phyloP scores from a whole-genome alignment of 345 rosid species.

The Clarkia xantiana region DNA sequence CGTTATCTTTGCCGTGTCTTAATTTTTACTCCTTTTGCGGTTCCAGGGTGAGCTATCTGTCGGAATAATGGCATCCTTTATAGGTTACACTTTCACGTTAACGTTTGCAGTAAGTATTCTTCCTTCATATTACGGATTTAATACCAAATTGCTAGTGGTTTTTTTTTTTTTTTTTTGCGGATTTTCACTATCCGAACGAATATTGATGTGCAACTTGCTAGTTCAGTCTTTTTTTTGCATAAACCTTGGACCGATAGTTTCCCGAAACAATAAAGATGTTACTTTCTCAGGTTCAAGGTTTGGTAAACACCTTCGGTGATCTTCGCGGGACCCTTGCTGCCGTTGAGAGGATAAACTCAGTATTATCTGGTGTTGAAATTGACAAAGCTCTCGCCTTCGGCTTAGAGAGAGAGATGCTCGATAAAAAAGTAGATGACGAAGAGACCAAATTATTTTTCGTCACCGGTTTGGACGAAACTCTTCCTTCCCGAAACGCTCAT shows the following conservation, averaged over 20 bases:
- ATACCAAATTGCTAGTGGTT: too few relatives aligned
- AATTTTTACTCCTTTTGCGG: conserved; percentile 6
- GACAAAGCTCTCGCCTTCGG: conserved; percentile 91
- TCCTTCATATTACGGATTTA: neutral
- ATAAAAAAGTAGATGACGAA: conserved; percentile 37
- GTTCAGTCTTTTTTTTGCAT: too few relatives aligned
- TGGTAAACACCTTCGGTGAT: conserved; percentile 91
- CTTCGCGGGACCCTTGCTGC: conserved; percentile 85
- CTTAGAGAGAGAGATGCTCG: conserved; percentile 64
- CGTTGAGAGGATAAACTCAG: conserved; percentile 76
- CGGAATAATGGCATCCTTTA: conserved; percentile 83
- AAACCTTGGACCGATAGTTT: too few relatives aligned
- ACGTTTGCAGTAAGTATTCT: conserved; percentile 66
- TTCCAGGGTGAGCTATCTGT: conserved; percentile 83
- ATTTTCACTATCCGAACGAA: too few relatives aligned
- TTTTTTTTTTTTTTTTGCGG: too few relatives aligned
- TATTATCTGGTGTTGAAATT: conserved; percentile 56
- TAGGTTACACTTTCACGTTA: conserved; percentile 87
- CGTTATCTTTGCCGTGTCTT: neutral
- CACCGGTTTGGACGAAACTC: conserved; percentile 32
- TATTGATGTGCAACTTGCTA: too few relatives aligned
- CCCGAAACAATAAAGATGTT: too few relatives aligned
- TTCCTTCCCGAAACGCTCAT: conserved; percentile 23
- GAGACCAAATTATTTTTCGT: conserved; percentile 39
- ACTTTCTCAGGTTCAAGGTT: conserved; percentile 68